Evolutionary conservation across 345 rosid species (phyloP).

Genomic region (Isatis tinctoria): DNA sequence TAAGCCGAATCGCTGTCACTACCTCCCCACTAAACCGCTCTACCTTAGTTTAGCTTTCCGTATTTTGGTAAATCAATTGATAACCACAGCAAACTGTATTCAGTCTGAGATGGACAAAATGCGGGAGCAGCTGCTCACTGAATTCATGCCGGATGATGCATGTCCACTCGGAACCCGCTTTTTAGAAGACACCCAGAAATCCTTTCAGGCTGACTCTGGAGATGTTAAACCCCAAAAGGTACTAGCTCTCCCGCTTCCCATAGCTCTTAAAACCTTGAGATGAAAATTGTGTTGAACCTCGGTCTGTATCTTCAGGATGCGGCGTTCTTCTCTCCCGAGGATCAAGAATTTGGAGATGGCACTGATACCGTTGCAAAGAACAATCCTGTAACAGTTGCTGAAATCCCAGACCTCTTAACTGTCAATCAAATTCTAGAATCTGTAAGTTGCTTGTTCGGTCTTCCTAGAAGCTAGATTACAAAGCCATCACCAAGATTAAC

Average conservation of each 20-base stretch:
- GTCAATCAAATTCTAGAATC: slow-evolving; percentile 84
- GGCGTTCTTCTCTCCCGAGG: slow-evolving; percentile 42
- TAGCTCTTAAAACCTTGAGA: slow-evolving; percentile 3
- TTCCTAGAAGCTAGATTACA: not conserved
- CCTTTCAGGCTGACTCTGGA: slow-evolving; percentile 36
- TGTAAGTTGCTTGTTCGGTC: slow-evolving; percentile 36
- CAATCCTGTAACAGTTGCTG: slow-evolving; percentile 32
- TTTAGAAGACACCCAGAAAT: slow-evolving; percentile 40
- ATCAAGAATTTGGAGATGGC: slow-evolving; percentile 52
- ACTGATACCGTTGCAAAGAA: slow-evolving; percentile 40
- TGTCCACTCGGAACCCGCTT: slow-evolving; percentile 72
- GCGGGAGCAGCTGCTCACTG: slow-evolving; percentile 55
- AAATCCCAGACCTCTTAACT: slow-evolving; percentile 44
- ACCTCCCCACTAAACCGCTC: not conserved
- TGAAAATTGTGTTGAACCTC: not conserved
- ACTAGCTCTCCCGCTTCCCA: slow-evolving; percentile 17
- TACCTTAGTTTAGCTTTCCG: not conserved
- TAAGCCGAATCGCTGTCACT: slow-evolving; percentile 34
- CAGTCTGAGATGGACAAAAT: slow-evolving; percentile 57
- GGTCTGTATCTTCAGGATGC: slow-evolving; percentile 36
- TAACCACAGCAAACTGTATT: slow-evolving; percentile 12
- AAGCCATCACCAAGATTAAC: not conserved
- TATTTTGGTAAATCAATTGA: not conserved
- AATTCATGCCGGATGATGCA: slow-evolving; percentile 83
- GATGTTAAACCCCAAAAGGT: slow-evolving; percentile 34